These are phyloP conservation scores for Neofusicoccum parvum DNA, from an alignment of 2,329 filamentous ascomycete species.

Conservation along the genomic window DNA sequence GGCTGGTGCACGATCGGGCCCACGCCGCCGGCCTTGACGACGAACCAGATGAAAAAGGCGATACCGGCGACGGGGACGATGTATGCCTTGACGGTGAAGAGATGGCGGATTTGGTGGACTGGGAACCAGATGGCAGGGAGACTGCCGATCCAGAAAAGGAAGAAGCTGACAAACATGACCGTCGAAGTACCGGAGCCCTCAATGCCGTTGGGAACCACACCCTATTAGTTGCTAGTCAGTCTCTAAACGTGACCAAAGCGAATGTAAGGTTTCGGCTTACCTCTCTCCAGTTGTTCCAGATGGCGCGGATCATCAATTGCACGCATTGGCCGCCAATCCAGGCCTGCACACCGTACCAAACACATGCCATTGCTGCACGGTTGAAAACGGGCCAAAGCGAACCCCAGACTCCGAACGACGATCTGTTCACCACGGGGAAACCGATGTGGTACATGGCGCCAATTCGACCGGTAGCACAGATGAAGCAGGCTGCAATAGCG, in stretches of 20 bases:
- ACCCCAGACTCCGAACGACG: slow-evolving; percentile 88
- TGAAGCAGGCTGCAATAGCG: slow-evolving; percentile 72
- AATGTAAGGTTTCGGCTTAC: slow-evolving; percentile 22
- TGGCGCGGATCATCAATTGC: slow-evolving; percentile 83
- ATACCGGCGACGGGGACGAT: slow-evolving; percentile 83
- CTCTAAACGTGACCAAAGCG: not conserved
- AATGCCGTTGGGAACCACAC: slow-evolving; percentile 69
- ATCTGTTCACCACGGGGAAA: slow-evolving; percentile 77
- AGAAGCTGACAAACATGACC: slow-evolving; percentile 76
- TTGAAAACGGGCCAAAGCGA: slow-evolving; percentile 88
- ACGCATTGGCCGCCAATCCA: slow-evolving; percentile 84
- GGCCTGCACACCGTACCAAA: slow-evolving; percentile 84
- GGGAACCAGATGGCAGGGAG: slow-evolving; percentile 87
- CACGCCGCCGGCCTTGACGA: slow-evolving; percentile 78
- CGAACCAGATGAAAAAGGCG: slow-evolving; percentile 84
- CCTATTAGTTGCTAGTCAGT: slow-evolving; percentile 30
- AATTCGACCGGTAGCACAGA: slow-evolving; percentile 78
- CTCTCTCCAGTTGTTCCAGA: slow-evolving; percentile 71
- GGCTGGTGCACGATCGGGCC: slow-evolving; percentile 79
- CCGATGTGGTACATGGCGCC: slow-evolving; percentile 87
- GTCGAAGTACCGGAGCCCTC: slow-evolving; percentile 71
- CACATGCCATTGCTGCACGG: slow-evolving; percentile 80
- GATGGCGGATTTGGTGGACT: slow-evolving; percentile 82
- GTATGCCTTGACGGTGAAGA: slow-evolving; percentile 88
- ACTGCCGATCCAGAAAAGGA: slow-evolving; percentile 81